Evolutionary conservation across 2,329 filamentous ascomycete species (phyloP).

Genomic region (Anthostomella pinea): DNA sequence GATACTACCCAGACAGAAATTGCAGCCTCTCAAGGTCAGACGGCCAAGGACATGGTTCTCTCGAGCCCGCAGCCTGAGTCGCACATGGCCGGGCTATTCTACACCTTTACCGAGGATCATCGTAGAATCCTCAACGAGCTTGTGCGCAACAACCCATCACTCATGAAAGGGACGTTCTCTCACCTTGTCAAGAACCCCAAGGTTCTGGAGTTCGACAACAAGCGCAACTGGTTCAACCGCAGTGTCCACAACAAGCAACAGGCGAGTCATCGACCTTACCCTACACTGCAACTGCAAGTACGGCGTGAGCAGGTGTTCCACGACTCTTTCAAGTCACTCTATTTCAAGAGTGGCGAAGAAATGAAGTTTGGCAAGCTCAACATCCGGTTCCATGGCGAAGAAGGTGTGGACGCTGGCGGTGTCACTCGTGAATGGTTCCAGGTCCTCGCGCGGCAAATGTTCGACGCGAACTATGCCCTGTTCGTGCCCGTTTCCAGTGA

Average conservation of each 20-base stretch:
- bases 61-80: slow-evolving; percentile 76
- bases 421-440: slow-evolving; percentile 99
- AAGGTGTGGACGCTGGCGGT: slow-evolving; percentile 95
- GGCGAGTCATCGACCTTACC: slow-evolving; percentile 57
- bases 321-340: slow-evolving; percentile 96
- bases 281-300: slow-evolving; percentile 78
- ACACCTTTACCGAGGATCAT: slow-evolving; percentile 95
- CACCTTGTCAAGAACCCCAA: slow-evolving; percentile 97
- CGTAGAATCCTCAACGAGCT: slow-evolving; percentile 97
- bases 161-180: slow-evolving; percentile 98
- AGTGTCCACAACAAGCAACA: slow-evolving; percentile 78
- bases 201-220: slow-evolving; percentile 98
- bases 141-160: slow-evolving; percentile 91
- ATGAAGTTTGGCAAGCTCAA: slow-evolving; percentile 99
- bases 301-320: slow-evolving; percentile 95
- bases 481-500: slow-evolving; percentile 97
- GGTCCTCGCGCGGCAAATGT: slow-evolving; percentile 95
- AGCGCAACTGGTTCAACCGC: slow-evolving; percentile 97
- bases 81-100: slow-evolving; percentile 87
- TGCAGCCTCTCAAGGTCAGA: slow-evolving; percentile 42
- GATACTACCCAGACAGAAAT: slow-evolving; percentile 81
- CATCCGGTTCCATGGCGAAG: slow-evolving; percentile 94
- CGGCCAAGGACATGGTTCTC: slow-evolving; percentile 65
- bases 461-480: slow-evolving; percentile 94
- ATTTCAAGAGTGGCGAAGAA: slow-evolving; percentile 94